These are phyloP conservation scores for Geoglossum glabrum DNA, from an alignment of 495 filamentous ascomycete genomes.

Conservation along the genomic window DNA sequence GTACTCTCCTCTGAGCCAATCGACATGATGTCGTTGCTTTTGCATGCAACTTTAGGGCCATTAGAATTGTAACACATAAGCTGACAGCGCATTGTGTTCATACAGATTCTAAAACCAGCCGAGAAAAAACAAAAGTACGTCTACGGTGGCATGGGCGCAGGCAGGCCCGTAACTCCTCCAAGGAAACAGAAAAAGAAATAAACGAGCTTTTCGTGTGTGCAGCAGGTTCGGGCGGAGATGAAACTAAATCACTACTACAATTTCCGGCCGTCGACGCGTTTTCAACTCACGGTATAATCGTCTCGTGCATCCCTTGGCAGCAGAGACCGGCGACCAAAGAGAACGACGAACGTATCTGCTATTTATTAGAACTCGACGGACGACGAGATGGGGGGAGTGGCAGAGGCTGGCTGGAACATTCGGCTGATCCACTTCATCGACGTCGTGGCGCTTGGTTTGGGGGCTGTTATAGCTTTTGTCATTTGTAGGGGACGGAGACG, in stretches of 20 bases:
- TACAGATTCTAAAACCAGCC: conserved; percentile 91
- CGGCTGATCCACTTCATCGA: conserved; percentile 1
- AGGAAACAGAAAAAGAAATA: conserved; percentile 80
- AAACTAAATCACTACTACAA: conserved; percentile 20
- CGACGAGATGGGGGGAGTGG: background rate
- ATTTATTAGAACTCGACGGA: conserved; percentile 2
- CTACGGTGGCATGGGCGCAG: conserved; percentile 69
- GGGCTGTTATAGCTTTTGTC: conserved; percentile 1
- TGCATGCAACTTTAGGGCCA: background rate
- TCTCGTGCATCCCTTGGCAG: background rate
- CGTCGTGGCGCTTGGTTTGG: conserved; percentile 1
- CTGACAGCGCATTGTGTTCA: background rate
- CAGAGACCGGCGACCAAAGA: background rate
- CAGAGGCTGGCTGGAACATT: background rate
- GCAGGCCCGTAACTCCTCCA: conserved; percentile 74
- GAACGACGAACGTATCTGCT: conserved; percentile 1
- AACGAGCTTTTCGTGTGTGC: conserved; percentile 55
- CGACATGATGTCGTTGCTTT: background rate
- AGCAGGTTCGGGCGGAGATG: conserved; percentile 97
- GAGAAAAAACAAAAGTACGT: conserved; percentile 99
- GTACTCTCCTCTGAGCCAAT: conserved; percentile 13
- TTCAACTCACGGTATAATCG: conserved; percentile 1
- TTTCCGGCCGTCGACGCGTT: conserved; percentile 2
- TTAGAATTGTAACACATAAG: background rate
- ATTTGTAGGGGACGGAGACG: background rate